phyloP scores from a whole-genome alignment of 2,329 filamentous ascomycete species.

The Diaporthe ampelina region DNA sequence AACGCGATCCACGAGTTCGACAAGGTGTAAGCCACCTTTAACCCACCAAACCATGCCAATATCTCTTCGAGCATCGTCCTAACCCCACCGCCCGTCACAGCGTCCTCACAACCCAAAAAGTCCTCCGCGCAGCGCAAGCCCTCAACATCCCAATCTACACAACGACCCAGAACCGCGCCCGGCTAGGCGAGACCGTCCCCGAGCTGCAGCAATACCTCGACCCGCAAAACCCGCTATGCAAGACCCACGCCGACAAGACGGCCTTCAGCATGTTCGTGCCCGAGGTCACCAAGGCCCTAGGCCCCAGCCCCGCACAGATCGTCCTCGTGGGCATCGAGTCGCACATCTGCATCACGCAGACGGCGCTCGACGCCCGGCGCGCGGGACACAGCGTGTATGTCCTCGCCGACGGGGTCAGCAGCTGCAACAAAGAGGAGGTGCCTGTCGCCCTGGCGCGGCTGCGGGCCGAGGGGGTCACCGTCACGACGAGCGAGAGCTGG shows the following conservation, averaged over 20 bases:
- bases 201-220: slow-evolving; percentile 72
- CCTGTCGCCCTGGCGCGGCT: slow-evolving; percentile 82
- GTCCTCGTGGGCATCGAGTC: slow-evolving; percentile 92
- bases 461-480: slow-evolving; percentile 79
- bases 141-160: slow-evolving; percentile 84
- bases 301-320: slow-evolving; percentile 61
- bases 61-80: too few species aligned
- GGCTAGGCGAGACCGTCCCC: slow-evolving; percentile 84
- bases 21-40: slow-evolving; percentile 75
- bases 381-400: slow-evolving; percentile 87
- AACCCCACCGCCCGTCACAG: slow-evolving; percentile 53
- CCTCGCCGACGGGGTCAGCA: slow-evolving; percentile 90
- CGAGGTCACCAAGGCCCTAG: slow-evolving; percentile 64
- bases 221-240: slow-evolving; percentile 54
- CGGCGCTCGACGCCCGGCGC: slow-evolving; percentile 82
- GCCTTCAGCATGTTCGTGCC: slow-evolving; percentile 90
- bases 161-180: slow-evolving; percentile 86
- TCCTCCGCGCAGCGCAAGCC: slow-evolving; percentile 74
- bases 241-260: slow-evolving; percentile 82
- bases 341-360: slow-evolving; percentile 96
- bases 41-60: too few species aligned
- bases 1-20: slow-evolving; percentile 86
- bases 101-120: slow-evolving; percentile 76
- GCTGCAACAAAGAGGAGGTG: slow-evolving; percentile 86
- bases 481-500: slow-evolving; percentile 91